Base-by-base conservation (phyloP, 2,329 filamentous ascomycete species). In the Neonectria coccinea region DNA sequence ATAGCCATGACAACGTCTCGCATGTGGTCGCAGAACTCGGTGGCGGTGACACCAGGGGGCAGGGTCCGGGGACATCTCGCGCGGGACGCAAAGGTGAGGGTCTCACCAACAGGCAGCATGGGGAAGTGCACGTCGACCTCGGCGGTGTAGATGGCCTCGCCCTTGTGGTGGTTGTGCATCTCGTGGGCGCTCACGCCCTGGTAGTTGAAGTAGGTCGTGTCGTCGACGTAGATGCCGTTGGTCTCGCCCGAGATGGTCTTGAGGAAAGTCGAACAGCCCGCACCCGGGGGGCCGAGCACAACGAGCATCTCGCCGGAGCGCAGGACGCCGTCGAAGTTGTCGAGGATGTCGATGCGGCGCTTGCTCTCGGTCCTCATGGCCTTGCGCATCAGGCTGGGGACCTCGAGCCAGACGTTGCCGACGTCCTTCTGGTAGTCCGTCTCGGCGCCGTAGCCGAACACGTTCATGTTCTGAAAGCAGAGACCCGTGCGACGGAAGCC, bases 381-480 rank as follows among this genome's bases (percentile, higher is more conserved):
- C 56, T 64, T 64, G 61, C 51, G 52, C 14, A 55, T 2, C 16
- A 64, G 2, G 36, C 14, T 55, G 9, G 61, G 61, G 4, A 64
- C 20, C 42, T 64, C 61, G 2, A 64, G 51, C 61, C 61, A 64
- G 20, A 64, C 20, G 12, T 64, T 64, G 50, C n/a, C 56, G 1
- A 64, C 52, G n/a, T 64, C 61, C 56, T 64, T 64, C 22, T 64
- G 61, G 36, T 64, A 64, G 51, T 64, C 61, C 7, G 61, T 64
- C 56, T 64, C 61, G 33, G 51, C 51, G 20, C 61, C 61, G 36
- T 64, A 64, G 3, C 61, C 61, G 20, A 64, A 64, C 7, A 64
- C 61, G 51, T 59, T 64, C 61, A 64, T 64, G 51, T 64, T 48
- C 51, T 59, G 56, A 44, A 64, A 64, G 56, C 61, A 64, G 51